Base-by-base conservation (phyloP, 2,329 filamentous ascomycete genomes). In the Tolypocladium cylindrosporum region DNA sequence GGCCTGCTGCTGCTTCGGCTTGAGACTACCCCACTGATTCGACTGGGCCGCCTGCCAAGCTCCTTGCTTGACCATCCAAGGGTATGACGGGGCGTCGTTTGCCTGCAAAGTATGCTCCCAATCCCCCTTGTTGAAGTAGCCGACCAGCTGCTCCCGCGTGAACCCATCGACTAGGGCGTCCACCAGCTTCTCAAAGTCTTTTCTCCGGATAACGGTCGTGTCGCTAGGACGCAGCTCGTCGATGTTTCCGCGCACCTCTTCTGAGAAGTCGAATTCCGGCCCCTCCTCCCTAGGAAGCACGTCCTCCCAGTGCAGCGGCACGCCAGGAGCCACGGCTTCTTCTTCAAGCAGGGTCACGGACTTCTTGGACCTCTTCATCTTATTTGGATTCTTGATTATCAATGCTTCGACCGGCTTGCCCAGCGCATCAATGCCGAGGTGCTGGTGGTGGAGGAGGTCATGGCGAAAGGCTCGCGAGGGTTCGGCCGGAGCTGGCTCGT, bases 201-300 rank as follows among this genome's bases (percentile, higher is more conserved):
- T 68, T 40, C 68, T 63, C 1, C 70, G 64, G 5, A 84, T 58
- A 10, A 72, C 63, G 1, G 60, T 71, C 31, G 71, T 71, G 7
- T 73, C 71, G 1, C 57, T 58, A 1, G 81, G 82, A 42, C 73
- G 73, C 40, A 84, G 64, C 57, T 76, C 75, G 39, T 82, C 70
- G 21, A 85, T 76, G 58, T 80, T 78, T 4, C 68, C 65, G 54
- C 72, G 65, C 1, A 76, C 68, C 48, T 81, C 75, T 21, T 73
- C 67, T 2, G 61, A 55, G 1, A 63, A 36, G 2, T 59, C 67
- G 1, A 67, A 60, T 3, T 69, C 64, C 3, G 61, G 61, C 2
- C 60, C 62, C 37, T 71, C 64, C 11, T 65, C 62, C 1, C 67
- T 61, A 4, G 59, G 58, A 7, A 75, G 57, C 7, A 75, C 48